A percentile compares a stretch with the other conserved stretches of the same genome.
These are phyloP conservation scores for Umbelopsis ramanniana DNA, from an alignment of 192 early-diverging fungal species.

Conservation along the genomic window DNA sequence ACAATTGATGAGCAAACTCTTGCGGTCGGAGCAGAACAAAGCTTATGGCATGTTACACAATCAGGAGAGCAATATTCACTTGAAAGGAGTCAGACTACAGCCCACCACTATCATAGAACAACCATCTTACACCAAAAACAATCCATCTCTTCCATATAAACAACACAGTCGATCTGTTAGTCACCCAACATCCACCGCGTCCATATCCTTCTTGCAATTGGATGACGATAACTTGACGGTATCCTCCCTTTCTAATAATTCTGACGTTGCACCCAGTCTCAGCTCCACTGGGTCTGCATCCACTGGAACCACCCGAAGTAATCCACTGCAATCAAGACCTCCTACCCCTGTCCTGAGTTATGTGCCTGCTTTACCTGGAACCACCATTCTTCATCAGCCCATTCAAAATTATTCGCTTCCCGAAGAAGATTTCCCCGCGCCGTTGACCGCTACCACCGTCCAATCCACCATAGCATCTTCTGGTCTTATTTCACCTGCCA, in stretches of 20 bases:
- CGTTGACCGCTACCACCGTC: constrained; percentile 16
- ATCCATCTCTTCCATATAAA: not conserved
- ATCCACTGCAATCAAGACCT: constrained; percentile 28
- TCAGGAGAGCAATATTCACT: not conserved
- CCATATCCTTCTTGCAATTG: not conserved
- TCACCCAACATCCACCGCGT: not conserved
- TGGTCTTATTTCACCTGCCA: constrained; percentile 24
- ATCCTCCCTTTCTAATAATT: constrained; percentile 19
- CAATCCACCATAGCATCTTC: constrained; percentile 36
- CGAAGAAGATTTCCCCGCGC: constrained; percentile 28
- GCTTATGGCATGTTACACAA: not conserved
- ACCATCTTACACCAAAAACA: not conserved
- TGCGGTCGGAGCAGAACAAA: not conserved
- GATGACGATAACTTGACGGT: constrained; percentile 24
- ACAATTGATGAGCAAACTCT: not conserved
- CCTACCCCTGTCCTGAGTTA: constrained; percentile 35
- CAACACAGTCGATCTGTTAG: not conserved
- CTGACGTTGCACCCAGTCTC: constrained; percentile 32
- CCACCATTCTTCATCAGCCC: constrained; percentile 25
- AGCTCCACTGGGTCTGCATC: constrained; percentile 29
- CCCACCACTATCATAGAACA: not conserved
- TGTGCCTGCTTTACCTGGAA: constrained; percentile 34
- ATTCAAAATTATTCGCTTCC: constrained; percentile 17
- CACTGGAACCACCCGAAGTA: constrained; percentile 24
- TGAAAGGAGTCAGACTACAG: not conserved